Evolutionary conservation across 768 basidiomycete species (phyloP).

Genomic region (Saitozyma sp.): DNA sequence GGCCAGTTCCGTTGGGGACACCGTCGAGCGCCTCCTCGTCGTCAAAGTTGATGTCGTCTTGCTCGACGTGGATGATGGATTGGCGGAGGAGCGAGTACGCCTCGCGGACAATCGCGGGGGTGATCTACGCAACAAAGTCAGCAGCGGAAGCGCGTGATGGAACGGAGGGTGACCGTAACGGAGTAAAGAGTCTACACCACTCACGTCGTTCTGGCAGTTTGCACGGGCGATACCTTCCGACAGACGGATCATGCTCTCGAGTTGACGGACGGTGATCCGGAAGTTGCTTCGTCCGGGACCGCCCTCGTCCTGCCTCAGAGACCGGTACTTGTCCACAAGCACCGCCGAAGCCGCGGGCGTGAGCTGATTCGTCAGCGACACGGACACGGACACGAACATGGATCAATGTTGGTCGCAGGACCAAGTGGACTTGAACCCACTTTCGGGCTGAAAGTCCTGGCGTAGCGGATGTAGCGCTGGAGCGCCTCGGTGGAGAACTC

Average conservation of each 20-base stretch:
- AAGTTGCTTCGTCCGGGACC: constrained; percentile 85
- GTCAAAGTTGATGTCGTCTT: constrained; percentile 94
- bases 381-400: constrained; percentile 9
- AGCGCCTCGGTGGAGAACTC: constrained; percentile 96
- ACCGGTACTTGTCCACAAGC: constrained; percentile 91
- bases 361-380: constrained; percentile 59
- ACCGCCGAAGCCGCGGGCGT: constrained; percentile 89
- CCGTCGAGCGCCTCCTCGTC: constrained; percentile 66
- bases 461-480: constrained; percentile 95
- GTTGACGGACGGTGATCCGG: constrained; percentile 93
- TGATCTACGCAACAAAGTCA: constrained; percentile 63
- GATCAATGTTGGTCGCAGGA: neutral
- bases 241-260: constrained; percentile 97
- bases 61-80: constrained; percentile 98
- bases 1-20: constrained; percentile 47
- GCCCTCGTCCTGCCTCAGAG: constrained; percentile 86
- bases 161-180: neutral
- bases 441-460: constrained; percentile 96
- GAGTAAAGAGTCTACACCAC: constrained; percentile 20
- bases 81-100: constrained; percentile 90
- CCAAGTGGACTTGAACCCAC: constrained; percentile 54
- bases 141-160: constrained; percentile 8
- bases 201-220: constrained; percentile 88
- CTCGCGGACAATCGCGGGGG: constrained; percentile 89
- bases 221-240: constrained; percentile 96